Evolutionary conservation across 345 rosid genomes (phyloP), one percentile per base, ranked within the genome.

Genomic region (Euphorbia peplus): DNA sequence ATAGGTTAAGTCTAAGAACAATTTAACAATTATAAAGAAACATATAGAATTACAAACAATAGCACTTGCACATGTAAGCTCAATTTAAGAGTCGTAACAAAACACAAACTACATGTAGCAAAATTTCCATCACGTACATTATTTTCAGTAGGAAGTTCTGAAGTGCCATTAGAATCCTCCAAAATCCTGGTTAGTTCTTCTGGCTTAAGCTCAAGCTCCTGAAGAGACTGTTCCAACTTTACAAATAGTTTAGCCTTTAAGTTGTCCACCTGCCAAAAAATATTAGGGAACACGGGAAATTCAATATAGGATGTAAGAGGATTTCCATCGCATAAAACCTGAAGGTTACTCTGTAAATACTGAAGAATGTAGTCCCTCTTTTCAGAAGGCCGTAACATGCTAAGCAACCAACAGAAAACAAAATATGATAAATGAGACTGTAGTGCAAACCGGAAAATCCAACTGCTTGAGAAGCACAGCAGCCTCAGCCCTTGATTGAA

Each of bases 401-500:
- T 41, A 16, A 10, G 37, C 22, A 29, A 66, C 51, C 32, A 46
- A 52, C 29, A 70, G 51, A 48, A 41, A 58, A 75, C 61, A 60
- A 70, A 65, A 39, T 2, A 39, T 13, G 1, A 69, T 19, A 69
- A 41, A 41, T 60, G 22, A 73, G 67, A 66, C 70, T 70, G 57
- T 66, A 75, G 64, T 59, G 82, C 99, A 67, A 77, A 95, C 99
- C 81, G 96, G 99, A 74, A 88, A 88, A 84, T 92, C 88, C 78
- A 95, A 74, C 82, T 82, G 93, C 83, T 92, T 95, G 64, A 95
- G 90, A 79, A 95, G 97, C 79, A 95, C 81, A 59, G 91, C 98
- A 71, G 99, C 97, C 83, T 90, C 98, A 68, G 98, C 99, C 84
- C 99, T 87, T 72, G 92, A 79, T 70, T 95, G 96, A 66, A 90